A percentile compares a stretch with the other conserved stretches of the same genome.
phyloP scores from a whole-genome alignment of 108 stramenopile genomes.

The Nannochloropsis oceanica region DNA sequence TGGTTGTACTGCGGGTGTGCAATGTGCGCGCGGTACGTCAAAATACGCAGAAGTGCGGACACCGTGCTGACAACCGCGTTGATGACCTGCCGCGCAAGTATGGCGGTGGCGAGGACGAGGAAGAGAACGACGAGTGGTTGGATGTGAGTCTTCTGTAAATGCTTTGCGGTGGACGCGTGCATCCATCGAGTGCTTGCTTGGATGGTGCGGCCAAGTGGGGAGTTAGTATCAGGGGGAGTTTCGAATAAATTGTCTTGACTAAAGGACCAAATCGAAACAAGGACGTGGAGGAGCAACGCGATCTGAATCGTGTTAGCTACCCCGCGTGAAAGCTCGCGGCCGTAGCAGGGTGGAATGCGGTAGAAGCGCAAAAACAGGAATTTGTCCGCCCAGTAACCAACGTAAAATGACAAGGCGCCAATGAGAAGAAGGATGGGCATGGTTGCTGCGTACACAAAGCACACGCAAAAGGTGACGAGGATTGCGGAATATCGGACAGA shows the following conservation, averaged over 20 bases:
- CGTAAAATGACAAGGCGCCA: conserved; percentile 43
- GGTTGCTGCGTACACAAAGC: conserved; percentile 52
- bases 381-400: conserved; percentile 61
- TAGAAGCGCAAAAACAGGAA: conserved; percentile 59
- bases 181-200: neutral
- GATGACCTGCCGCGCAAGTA: neutral
- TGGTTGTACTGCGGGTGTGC: neutral
- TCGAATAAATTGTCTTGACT: neutral
- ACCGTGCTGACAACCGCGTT: neutral
- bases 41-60: neutral
- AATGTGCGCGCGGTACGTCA: neutral
- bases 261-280: neutral
- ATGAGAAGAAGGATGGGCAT: conserved; percentile 54
- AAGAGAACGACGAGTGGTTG: neutral
- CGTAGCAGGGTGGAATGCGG: conserved; percentile 48
- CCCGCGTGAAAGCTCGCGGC: conserved; percentile 11
- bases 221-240: neutral
- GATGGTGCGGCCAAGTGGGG: neutral
- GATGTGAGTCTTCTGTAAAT: neutral
- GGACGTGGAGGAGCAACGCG: neutral
- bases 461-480: conserved; percentile 52
- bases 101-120: neutral
- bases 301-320: conserved; percentile 3
- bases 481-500: conserved; percentile 51
- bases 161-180: neutral